Conservation (phyloP, 495 filamentous ascomycete genomes). For the Bacidia gigantensis region DNA sequence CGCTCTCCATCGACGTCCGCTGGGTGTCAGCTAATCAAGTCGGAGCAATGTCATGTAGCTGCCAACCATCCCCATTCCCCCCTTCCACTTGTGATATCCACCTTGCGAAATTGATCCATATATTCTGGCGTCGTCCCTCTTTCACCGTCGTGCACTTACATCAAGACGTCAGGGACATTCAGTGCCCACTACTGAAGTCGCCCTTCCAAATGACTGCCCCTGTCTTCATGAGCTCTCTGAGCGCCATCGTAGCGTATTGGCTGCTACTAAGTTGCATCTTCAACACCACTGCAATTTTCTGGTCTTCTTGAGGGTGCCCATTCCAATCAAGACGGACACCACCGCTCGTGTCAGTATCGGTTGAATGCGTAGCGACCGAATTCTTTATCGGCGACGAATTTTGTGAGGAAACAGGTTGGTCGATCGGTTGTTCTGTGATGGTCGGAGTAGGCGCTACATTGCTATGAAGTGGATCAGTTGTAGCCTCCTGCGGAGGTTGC, state of each 20-base stretch:
- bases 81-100: too few species aligned
- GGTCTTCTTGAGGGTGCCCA: conserved; percentile 5
- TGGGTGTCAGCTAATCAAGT: too few species aligned
- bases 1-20: too few species aligned
- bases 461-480: background rate
- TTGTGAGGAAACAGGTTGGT: background rate
- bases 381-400: background rate
- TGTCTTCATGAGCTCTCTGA: conserved; percentile 67
- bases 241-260: conserved; percentile 88
- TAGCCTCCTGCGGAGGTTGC: background rate
- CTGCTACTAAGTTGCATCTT: conserved; percentile 74
- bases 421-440: background rate
- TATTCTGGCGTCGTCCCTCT: too few species aligned
- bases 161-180: conserved; percentile 6
- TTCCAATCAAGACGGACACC: conserved; percentile 1
- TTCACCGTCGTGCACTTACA: too few species aligned
- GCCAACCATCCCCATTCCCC: too few species aligned
- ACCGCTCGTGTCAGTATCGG: conserved; percentile 4
- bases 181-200: conserved; percentile 41
- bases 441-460: background rate
- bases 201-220: conserved; percentile 53
- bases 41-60: too few species aligned
- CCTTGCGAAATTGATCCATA: too few species aligned
- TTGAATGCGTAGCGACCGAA: background rate
- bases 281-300: conserved; percentile 68